Percentiles rank a stretch among this genome's conserved stretches.
These are phyloP conservation scores for Cetraspora pellucida DNA, from an alignment of 192 early-diverging fungal species.

Conservation along the genomic window DNA sequence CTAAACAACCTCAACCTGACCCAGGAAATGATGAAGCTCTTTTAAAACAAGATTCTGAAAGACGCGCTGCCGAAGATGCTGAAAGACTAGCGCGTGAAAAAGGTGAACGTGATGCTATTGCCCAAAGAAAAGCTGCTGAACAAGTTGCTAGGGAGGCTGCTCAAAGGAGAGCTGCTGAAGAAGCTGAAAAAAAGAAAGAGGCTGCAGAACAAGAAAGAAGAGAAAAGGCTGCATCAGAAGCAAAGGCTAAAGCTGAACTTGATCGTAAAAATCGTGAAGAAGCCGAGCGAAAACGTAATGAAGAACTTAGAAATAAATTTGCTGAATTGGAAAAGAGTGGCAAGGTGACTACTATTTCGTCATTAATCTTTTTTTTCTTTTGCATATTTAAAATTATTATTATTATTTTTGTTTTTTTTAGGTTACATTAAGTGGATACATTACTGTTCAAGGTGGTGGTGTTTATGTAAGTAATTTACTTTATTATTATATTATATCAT, in stretches of 20 bases:
- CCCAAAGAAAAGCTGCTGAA: conserved; percentile 40
- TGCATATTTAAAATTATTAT: conserved; percentile 31
- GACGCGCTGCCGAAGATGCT: conserved; percentile 24
- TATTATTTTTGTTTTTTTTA: neutral
- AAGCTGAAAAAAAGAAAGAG: conserved; percentile 45
- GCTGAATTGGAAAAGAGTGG: conserved; percentile 42
- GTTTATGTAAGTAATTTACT: conserved; percentile 29
- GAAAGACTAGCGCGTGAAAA: conserved; percentile 37
- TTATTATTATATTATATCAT: neutral
- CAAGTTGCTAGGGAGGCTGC: conserved; percentile 41
- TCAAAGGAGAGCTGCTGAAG: conserved; percentile 38
- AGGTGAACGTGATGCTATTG: conserved; percentile 37
- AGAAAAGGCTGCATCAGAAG: conserved; percentile 48
- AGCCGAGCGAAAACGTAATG: conserved; percentile 44
- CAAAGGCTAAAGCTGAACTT: conserved; percentile 53
- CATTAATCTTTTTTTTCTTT: conserved; percentile 17
- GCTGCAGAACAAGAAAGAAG: conserved; percentile 41
- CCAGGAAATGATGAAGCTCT: conserved; percentile 29
- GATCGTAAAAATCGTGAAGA: conserved; percentile 44
- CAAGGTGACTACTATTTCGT: conserved; percentile 39
- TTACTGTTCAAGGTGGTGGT: conserved; percentile 51
- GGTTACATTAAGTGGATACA: conserved; percentile 43
- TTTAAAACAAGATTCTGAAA: conserved; percentile 33
- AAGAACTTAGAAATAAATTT: conserved; percentile 30
- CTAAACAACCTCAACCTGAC: conserved; percentile 33